Base-by-base conservation (phyloP, 306 rosid genomes). In the Rosa rugosa region DNA sequence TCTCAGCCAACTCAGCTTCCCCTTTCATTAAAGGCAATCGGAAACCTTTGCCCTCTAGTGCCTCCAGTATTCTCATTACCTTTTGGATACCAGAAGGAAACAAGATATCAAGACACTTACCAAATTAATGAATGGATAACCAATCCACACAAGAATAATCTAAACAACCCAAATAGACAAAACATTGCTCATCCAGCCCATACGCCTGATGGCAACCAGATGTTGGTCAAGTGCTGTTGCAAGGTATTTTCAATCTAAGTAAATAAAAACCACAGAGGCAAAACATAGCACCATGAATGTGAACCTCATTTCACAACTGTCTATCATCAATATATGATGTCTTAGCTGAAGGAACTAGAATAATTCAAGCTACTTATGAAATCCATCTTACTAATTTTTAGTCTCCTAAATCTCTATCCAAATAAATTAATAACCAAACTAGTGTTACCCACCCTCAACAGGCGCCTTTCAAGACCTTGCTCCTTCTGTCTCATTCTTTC, bases 1-100 rank as follows among this genome's bases (percentile, higher is more conserved):
- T 96, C 87, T 91, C 99, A 4, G 94, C 99, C 36, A 91, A 81
- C 76, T 93, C 97, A 78, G 81, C 98, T 89, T 95, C 99, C 83
- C 98, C 98, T 87, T 90, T 93, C 75, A 90, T 91, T 72, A 95
- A 74, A 66, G 99, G 98, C 78, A 95, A 82, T 27, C 96, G 93
- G 83, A 87, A 96, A 79, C 96, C 97, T 89, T 96, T 93, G 63
- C 91, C 94, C 77, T 96, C 98, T 75, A 95, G 78, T 7, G 99
- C 97, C 79, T 93, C 99, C 83, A 96, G 86, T 79, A 93, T 86
- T 89, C 95, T 86, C 99, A 91, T 93, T 51, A 89, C 93, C 98
- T 96, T 81, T 79, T 82, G 83, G 56, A 88, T 42, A 57, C 17
- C 45, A 83, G 59, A 74, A 8, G 38, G 56, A 64, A 75, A 40